Conservation (phyloP, 1,284 basidiomycete species). For the Pseudozyma hubeiensis region DNA sequence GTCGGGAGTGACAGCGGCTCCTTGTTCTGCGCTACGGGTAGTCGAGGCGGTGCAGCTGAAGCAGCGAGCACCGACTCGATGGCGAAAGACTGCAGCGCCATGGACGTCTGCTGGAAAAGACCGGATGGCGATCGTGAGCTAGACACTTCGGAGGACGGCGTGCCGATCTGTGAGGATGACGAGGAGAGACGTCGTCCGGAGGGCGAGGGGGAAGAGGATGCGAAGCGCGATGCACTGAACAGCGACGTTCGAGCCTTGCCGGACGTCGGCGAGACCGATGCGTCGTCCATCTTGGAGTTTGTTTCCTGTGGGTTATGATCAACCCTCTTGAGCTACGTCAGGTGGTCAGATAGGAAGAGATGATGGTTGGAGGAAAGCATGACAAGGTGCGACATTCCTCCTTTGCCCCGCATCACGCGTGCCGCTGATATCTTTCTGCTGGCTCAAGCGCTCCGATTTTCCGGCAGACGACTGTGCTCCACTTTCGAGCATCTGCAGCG, state of each 20-base stretch:
- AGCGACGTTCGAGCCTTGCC: conserved; percentile 31
- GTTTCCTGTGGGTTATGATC: neutral
- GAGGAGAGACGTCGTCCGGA: conserved; percentile 24
- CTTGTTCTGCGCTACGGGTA: conserved; percentile 64
- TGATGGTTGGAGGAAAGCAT: neutral
- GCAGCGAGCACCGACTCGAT: conserved; percentile 61
- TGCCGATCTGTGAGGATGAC: conserved; percentile 19
- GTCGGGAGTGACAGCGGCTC: conserved; percentile 62
- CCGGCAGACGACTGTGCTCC: conserved; percentile 3
- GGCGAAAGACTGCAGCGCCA: conserved; percentile 52
- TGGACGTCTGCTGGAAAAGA: conserved; percentile 50
- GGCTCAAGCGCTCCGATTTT: conserved; percentile 6
- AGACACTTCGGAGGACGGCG: conserved; percentile 23
- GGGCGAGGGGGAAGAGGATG: conserved; percentile 16
- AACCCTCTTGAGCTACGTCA: too few relatives aligned
- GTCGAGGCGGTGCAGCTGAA: conserved; percentile 54
- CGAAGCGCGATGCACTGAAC: conserved; percentile 34
- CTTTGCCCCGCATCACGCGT: conserved; percentile 4
- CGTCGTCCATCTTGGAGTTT: conserved; percentile 29
- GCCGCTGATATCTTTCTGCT: neutral
- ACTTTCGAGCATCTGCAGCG: conserved; percentile 8
- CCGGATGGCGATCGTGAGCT: conserved; percentile 2
- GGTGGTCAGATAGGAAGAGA: conserved; percentile 1
- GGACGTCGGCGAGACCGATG: conserved; percentile 31
- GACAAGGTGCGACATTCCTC: neutral